Evolutionary conservation across 1,284 basidiomycete genomes (phyloP).

Genomic region (Ganoderma leucocontextum): DNA sequence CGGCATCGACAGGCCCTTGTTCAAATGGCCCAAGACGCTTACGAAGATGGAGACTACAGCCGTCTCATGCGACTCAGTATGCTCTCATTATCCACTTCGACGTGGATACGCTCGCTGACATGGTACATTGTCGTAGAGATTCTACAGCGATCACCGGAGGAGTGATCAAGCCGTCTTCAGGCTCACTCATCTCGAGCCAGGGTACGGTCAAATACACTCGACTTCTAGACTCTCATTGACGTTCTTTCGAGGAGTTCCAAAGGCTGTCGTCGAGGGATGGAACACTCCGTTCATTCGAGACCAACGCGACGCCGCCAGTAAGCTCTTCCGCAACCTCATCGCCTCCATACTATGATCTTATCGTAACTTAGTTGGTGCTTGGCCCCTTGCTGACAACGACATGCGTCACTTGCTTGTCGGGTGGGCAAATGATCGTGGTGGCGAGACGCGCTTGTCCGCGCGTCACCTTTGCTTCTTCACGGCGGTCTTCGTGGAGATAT

Average conservation of each 20-base stretch:
- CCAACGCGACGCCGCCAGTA: not conserved
- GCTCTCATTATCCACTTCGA: too few species aligned
- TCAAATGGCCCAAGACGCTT: too few species aligned
- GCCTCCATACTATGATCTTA: not conserved
- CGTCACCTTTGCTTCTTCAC: not conserved
- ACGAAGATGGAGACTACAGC: too few species aligned
- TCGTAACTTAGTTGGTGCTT: not conserved
- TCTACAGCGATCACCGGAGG: too few species aligned
- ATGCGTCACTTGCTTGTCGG: not conserved
- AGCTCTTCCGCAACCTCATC: not conserved
- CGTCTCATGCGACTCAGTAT: too few species aligned
- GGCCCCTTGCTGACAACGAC: not conserved
- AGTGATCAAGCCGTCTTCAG: too few species aligned
- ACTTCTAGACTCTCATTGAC: not conserved
- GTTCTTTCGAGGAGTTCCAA: not conserved
- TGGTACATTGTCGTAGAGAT: too few species aligned
- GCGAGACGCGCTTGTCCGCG: not conserved
- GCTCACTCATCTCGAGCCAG: not conserved
- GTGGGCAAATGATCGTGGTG: not conserved
- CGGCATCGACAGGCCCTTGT: too few species aligned
- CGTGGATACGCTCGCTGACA: too few species aligned
- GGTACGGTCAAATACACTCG: not conserved
- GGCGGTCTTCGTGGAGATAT: not conserved
- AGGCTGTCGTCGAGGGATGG: not conserved
- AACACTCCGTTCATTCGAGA: constrained; percentile 28